Evolutionary conservation across 2,329 filamentous ascomycete genomes (phyloP).

Genomic region (Cladosporium cucumerinum): DNA sequence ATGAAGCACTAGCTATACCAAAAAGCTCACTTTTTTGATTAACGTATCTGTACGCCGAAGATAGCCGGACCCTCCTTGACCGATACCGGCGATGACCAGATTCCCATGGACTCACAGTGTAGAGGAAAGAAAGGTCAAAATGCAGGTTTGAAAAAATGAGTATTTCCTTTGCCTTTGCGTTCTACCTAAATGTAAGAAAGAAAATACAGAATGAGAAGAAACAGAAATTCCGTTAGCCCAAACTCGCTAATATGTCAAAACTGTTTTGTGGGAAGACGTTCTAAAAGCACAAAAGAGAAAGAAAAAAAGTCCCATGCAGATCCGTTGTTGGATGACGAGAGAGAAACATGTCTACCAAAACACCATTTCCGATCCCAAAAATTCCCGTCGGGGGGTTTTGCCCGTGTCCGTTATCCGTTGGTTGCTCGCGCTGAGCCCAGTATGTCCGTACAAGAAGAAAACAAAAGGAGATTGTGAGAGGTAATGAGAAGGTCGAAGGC

Average conservation of each 20-base stretch:
- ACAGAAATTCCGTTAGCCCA: not conserved
- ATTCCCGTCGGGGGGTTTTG: not conserved
- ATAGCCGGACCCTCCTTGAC: not conserved
- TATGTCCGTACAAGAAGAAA: not conserved
- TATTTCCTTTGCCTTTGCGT: not conserved
- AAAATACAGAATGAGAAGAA: not conserved
- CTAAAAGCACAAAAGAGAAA: not conserved
- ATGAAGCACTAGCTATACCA: not conserved
- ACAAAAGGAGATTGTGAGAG: not conserved
- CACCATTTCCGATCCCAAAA: not conserved
- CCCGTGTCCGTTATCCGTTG: slow-evolving; percentile 2
- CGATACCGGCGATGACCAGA: not conserved
- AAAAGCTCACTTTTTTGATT: not conserved
- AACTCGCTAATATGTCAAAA: not conserved
- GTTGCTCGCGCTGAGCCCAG: slow-evolving; percentile 11
- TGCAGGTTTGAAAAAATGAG: not conserved
- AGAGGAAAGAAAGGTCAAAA: not conserved
- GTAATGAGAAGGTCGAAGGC: not conserved
- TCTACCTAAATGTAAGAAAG: not conserved
- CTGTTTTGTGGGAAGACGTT: not conserved
- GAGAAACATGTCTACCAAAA: not conserved
- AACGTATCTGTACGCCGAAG: not conserved
- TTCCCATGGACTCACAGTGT: not conserved
- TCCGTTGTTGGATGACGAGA: not conserved
- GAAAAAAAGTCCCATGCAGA: not conserved